Evolutionary conservation across 768 basidiomycete species (phyloP).

Genomic region (Lactarius akahatsu): DNA sequence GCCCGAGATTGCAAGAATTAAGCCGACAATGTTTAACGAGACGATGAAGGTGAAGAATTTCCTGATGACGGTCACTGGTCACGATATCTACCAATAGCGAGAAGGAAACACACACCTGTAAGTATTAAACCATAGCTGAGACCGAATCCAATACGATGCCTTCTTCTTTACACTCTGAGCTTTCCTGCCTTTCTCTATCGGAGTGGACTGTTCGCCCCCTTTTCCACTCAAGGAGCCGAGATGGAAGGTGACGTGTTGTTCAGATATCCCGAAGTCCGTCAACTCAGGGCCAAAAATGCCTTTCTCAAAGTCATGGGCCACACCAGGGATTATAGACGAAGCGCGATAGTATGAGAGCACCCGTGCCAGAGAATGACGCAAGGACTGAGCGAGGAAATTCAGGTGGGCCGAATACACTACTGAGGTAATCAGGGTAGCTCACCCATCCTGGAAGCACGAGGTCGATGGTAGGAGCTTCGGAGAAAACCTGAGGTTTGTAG

Average conservation of each 20-base stretch:
- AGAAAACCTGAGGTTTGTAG: slow-evolving; percentile 20
- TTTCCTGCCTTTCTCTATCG: slow-evolving; percentile 8
- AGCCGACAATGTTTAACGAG: slow-evolving; percentile 36
- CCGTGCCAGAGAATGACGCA: slow-evolving; percentile 19
- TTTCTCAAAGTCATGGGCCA: slow-evolving; percentile 17
- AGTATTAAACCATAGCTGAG: slow-evolving; percentile 41
- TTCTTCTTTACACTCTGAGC: slow-evolving; percentile 28
- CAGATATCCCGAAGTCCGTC: slow-evolving; percentile 11
- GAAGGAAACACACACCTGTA: slow-evolving; percentile 35
- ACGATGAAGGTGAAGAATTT: slow-evolving; percentile 40
- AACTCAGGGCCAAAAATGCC: slow-evolving; percentile 1
- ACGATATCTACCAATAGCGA: not conserved
- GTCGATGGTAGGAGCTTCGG: slow-evolving; percentile 18
- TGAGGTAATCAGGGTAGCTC: not conserved
- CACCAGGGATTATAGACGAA: not conserved
- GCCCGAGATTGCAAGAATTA: slow-evolving; percentile 36
- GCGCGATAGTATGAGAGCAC: slow-evolving; percentile 16
- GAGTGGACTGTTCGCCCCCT: not conserved
- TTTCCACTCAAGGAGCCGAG: slow-evolving; percentile 3
- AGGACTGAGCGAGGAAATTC: slow-evolving; percentile 7
- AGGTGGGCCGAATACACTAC: not conserved
- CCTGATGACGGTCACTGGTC: slow-evolving; percentile 28
- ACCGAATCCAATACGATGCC: slow-evolving; percentile 34
- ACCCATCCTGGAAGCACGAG: slow-evolving; percentile 23
- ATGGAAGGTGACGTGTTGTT: not conserved